Conservation (phyloP, 257 asterid species). For the Coffea canephora region DNA sequence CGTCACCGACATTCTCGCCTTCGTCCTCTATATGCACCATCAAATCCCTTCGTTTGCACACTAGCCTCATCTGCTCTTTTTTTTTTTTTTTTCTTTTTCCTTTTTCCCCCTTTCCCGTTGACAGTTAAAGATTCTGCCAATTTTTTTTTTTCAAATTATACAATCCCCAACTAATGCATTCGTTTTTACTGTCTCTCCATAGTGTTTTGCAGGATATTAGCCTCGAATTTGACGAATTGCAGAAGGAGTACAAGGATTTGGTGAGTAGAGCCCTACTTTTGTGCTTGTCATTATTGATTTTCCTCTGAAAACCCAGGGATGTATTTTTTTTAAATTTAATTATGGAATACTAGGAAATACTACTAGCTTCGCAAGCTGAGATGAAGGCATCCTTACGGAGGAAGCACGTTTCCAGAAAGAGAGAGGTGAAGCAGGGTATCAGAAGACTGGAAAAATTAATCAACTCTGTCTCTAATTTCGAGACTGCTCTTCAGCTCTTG, state of each 20-base stretch:
- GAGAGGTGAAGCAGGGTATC: slow-evolving; percentile 85
- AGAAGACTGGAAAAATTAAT: slow-evolving; percentile 72
- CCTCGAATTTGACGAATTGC: slow-evolving; percentile 69
- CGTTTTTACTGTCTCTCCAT: slow-evolving; percentile 20
- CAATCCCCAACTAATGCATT: background rate
- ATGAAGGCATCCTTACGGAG: slow-evolving; percentile 51
- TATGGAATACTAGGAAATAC: slow-evolving; percentile 40
- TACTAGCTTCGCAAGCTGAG: slow-evolving; percentile 43
- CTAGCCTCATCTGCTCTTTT: slow-evolving; percentile 41
- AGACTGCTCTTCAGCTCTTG: slow-evolving; percentile 61
- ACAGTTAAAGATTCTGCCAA: background rate
- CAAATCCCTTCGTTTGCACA: slow-evolving; percentile 56
- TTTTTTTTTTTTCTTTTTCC: background rate
- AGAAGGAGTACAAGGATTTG: slow-evolving; percentile 54
- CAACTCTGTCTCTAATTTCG: slow-evolving; percentile 52
- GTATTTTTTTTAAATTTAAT: background rate
- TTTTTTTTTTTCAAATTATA: no score
- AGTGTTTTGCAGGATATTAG: slow-evolving; percentile 79
- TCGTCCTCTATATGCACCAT: slow-evolving; percentile 90
- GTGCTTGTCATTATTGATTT: background rate
- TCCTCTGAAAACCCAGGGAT: background rate
- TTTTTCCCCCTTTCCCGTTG: background rate
- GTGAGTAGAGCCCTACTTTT: slow-evolving; percentile 27
- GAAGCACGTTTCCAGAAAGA: slow-evolving; percentile 61
- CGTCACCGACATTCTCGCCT: slow-evolving; percentile 61